These are phyloP conservation scores for Trematosphaeria pertusa DNA, from an alignment of 2,329 filamentous ascomycete genomes.

Conservation along the genomic window DNA sequence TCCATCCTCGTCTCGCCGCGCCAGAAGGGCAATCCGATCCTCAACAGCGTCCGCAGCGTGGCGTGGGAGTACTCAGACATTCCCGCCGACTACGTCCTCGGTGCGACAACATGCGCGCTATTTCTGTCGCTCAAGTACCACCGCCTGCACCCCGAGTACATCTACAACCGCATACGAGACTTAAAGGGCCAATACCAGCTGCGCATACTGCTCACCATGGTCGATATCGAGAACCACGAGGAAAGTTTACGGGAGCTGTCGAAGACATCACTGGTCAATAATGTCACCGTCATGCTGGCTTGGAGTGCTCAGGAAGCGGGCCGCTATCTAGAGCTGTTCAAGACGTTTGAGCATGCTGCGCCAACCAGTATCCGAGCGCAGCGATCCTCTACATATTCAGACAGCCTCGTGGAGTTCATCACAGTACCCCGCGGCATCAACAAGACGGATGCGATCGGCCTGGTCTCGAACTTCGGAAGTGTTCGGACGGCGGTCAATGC, in stretches of 20 bases:
- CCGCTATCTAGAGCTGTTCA: conserved; percentile 93
- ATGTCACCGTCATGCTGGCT: conserved; percentile 88
- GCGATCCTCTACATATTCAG: conserved; percentile 82
- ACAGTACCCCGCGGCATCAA: conserved; percentile 90
- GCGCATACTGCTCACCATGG: conserved; percentile 85
- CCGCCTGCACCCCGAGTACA: conserved; percentile 95
- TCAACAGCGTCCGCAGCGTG: conserved; percentile 80
- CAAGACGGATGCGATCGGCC: conserved; percentile 88
- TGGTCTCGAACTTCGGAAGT: conserved; percentile 92
- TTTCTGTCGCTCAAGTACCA: conserved; percentile 98
- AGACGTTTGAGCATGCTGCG: conserved; percentile 89
- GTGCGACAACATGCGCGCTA: conserved; percentile 84
- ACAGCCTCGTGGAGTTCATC: conserved; percentile 89
- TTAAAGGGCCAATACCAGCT: conserved; percentile 87
- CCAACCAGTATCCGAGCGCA: conserved; percentile 82
- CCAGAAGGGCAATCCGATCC: conserved; percentile 93
- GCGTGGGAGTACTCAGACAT: conserved; percentile 98
- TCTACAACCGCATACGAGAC: conserved; percentile 88
- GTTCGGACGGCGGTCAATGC: conserved; percentile 87
- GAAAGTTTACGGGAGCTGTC: conserved; percentile 87
- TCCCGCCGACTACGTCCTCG: conserved; percentile 90
- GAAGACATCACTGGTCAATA: conserved; percentile 91
- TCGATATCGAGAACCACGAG: conserved; percentile 95
- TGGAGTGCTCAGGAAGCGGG: conserved; percentile 95
- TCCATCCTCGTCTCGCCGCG: conserved; percentile 88